Conservation (phyloP, 208 protist genomes). For the Wallacemonas collosoma region DNA sequence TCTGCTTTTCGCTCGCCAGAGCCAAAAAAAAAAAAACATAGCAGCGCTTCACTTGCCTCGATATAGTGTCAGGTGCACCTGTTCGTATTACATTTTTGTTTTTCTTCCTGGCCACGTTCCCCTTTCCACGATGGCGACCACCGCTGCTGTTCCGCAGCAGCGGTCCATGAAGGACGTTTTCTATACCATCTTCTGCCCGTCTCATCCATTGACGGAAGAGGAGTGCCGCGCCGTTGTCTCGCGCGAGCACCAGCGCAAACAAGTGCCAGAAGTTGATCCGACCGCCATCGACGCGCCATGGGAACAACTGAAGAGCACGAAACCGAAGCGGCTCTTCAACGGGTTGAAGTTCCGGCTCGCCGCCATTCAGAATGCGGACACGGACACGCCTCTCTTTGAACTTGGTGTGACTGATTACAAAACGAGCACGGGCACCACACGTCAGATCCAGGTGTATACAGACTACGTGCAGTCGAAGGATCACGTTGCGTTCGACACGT, state of each 20-base stretch:
- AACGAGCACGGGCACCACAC: constrained; percentile 36
- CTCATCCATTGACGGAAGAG: constrained; percentile 10
- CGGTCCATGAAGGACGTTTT: background rate
- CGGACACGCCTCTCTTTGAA: constrained; percentile 19
- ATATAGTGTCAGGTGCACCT: too few species aligned
- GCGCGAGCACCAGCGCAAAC: constrained; percentile 22
- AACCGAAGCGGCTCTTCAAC: constrained; percentile 36
- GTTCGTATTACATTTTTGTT: background rate
- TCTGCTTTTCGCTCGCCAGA: too few species aligned
- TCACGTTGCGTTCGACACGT: background rate
- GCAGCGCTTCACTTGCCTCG: too few species aligned
- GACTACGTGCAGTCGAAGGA: constrained; percentile 1
- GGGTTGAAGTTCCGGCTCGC: constrained; percentile 51
- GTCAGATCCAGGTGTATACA: constrained; percentile 18
- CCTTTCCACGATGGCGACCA: background rate
- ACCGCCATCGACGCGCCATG: constrained; percentile 31
- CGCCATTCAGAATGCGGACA: constrained; percentile 5
- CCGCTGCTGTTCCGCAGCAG: too few species aligned
- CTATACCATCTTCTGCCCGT: constrained; percentile 12
- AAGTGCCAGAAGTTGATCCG: constrained; percentile 13
- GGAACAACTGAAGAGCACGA: constrained; percentile 21
- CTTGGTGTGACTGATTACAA: constrained; percentile 62
- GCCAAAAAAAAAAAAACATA: too few species aligned
- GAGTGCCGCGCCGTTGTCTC: constrained; percentile 15
- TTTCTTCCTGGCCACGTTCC: background rate